A percentile compares a stretch with the other conserved stretches of the same genome.
Conservation (phyloP, 441 rosid species). For the Macaranga tanarius region DNA sequence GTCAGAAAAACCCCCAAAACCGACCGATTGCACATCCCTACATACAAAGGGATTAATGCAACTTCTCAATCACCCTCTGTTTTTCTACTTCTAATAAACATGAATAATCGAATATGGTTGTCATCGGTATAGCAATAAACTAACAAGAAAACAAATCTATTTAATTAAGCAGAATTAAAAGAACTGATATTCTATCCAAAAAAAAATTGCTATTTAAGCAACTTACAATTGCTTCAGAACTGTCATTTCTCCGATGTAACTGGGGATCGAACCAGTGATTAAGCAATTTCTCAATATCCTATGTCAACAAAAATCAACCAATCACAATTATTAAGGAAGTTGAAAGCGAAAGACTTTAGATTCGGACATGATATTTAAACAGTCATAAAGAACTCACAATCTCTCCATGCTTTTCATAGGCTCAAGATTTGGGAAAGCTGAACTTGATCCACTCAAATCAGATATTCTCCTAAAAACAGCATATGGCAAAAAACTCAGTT, state of each 20-base stretch:
- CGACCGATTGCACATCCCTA: too few relatives aligned
- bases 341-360: not conserved
- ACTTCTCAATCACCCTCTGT: too few relatives aligned
- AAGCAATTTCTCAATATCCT: constrained; percentile 75
- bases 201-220: not conserved
- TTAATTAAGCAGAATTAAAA: too few relatives aligned
- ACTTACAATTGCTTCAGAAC: constrained; percentile 50
- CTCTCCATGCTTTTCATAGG: constrained; percentile 22
- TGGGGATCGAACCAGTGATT: constrained; percentile 50
- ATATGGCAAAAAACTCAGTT: constrained; percentile 3
- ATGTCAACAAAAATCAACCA: constrained; percentile 16
- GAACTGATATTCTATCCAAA: not conserved
- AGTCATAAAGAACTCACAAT: constrained; percentile 51
- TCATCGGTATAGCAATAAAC: too few relatives aligned
- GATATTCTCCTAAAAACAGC: constrained; percentile 62
- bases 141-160: not conserved
- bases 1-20: too few relatives aligned
- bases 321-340: not conserved
- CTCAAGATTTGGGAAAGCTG: constrained; percentile 51
- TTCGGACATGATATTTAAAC: not conserved
- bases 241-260: constrained; percentile 39
- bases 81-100: too few relatives aligned
- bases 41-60: too few relatives aligned
- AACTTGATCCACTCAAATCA: constrained; percentile 56
- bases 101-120: too few relatives aligned